A percentile compares a stretch with the other conserved stretches of the same genome.
These are phyloP conservation scores for Nyctanthes arbortristis DNA, from an alignment of 257 asterid species.

Conservation along the genomic window DNA sequence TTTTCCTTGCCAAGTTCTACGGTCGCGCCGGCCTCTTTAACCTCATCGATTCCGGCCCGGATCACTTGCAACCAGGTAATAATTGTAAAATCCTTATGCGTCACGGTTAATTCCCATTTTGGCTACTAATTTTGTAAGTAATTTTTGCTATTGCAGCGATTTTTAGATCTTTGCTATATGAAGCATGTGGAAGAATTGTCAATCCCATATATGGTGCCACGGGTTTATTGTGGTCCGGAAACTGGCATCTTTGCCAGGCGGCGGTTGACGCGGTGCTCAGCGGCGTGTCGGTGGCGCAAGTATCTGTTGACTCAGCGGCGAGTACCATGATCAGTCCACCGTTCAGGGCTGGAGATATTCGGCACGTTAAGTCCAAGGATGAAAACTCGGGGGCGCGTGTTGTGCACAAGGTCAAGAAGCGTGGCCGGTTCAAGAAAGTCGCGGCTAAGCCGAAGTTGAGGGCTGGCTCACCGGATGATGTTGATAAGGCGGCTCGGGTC, in stretches of 20 bases:
- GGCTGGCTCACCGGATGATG: conserved; percentile 31
- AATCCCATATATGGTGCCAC: conserved; percentile 44
- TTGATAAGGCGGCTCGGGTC: conserved; percentile 41
- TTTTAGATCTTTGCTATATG: conserved; percentile 42
- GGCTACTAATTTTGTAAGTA: too few relatives aligned
- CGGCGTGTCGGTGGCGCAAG: conserved; percentile 35
- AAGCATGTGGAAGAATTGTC: conserved; percentile 48
- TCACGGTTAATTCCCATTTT: not conserved
- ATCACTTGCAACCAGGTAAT: conserved; percentile 39
- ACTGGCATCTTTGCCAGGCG: conserved; percentile 46
- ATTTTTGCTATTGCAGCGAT: conserved; percentile 37
- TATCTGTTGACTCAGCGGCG: conserved; percentile 35
- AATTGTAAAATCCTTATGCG: not conserved
- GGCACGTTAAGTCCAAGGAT: conserved; percentile 36
- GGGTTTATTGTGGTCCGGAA: conserved; percentile 45
- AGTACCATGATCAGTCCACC: conserved; percentile 27
- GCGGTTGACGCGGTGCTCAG: conserved; percentile 46
- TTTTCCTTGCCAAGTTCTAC: conserved; percentile 47
- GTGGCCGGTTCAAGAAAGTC: conserved; percentile 25
- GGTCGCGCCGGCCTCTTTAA: conserved; percentile 55
- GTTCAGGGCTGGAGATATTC: conserved; percentile 37
- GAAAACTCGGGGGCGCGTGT: conserved; percentile 14
- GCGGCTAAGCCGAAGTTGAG: conserved; percentile 23
- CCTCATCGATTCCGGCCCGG: conserved; percentile 43
- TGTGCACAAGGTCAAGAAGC: conserved; percentile 26